Evolutionary conservation across 257 asterid genomes (phyloP), one percentile per base, ranked within the genome.

Genomic region (Salvia hispanica): DNA sequence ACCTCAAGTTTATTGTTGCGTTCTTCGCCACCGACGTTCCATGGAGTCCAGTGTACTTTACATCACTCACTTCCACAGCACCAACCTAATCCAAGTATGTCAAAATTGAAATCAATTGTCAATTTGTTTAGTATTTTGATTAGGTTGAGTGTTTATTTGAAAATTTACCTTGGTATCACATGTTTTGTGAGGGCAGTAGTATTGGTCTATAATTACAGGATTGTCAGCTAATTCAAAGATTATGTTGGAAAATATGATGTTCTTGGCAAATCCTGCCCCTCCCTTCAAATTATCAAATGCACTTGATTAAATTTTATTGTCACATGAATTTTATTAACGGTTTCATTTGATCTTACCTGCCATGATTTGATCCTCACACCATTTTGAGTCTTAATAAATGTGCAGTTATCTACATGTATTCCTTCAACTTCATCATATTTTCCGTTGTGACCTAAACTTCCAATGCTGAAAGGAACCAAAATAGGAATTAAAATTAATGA

Each of bases 201-300:
- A 65, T 44, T 80, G 84, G 73, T 83, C 72, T 7, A 83, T 76
- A 13, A 80, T 42, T 12, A 77, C 66, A 16, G 85, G 83, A 57
- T 79, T 69, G 12, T 66, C 9, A 6, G 74, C 45, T 16, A 43
- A 76, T 14, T 14, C 28, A 47, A 83, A 67, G 16, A 8, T 62
- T 50, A 80, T 77, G 10, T 70, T 16, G 31, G 72, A 57, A 72
- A 82, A 83, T 44, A 28, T 31, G 12, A 77, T 83, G 7, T 55
- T 69, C 63, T 59, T 83, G 13, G 84, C 82, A 52, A 62, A 71
- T 39, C 87, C 84, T 2, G 72, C 53, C 0, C 86, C 84, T 40
- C 80, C 84, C 79, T 82, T 34, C 45, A 48, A 1, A 25, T 0
- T 25, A 25, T 25, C 10, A 16, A 1, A 56, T 8, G 8, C 31